Conservation (phyloP, 306 rosid genomes). For the Rubus idaeus region DNA sequence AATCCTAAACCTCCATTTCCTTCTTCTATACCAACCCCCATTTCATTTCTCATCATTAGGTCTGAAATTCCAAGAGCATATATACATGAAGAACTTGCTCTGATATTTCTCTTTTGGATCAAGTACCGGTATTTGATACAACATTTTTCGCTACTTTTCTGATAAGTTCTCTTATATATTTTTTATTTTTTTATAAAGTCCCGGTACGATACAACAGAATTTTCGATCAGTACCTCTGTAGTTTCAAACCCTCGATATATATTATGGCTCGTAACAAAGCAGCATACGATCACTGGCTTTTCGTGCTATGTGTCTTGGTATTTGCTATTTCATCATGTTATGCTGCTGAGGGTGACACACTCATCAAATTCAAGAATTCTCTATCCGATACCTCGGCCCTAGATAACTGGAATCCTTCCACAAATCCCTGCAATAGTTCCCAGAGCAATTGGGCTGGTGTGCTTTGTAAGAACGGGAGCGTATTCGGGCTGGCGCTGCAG, state of each 20-base stretch:
- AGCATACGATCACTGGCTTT: constrained; percentile 19
- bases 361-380: constrained; percentile 49
- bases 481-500: constrained; percentile 47
- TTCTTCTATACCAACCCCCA: background rate
- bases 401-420: constrained; percentile 36
- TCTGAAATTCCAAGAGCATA: background rate
- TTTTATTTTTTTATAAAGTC: no score
- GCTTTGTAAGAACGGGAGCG: constrained; percentile 26
- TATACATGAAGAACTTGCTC: background rate
- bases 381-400: constrained; percentile 44
- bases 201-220: background rate
- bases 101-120: background rate
- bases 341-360: constrained; percentile 26
- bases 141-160: background rate
- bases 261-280: background rate
- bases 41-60: background rate
- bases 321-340: constrained; percentile 21
- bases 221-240: background rate
- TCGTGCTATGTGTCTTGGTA: constrained; percentile 18
- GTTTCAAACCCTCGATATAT: background rate
- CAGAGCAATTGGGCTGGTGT: constrained; percentile 50
- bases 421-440: constrained; percentile 28
- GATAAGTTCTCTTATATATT: background rate
- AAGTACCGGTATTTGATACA: constrained; percentile 3
- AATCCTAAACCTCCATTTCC: background rate